A percentile compares a stretch with the other conserved stretches of the same genome.
Conservation (phyloP, 257 asterid genomes). For the Striga asiatica region DNA sequence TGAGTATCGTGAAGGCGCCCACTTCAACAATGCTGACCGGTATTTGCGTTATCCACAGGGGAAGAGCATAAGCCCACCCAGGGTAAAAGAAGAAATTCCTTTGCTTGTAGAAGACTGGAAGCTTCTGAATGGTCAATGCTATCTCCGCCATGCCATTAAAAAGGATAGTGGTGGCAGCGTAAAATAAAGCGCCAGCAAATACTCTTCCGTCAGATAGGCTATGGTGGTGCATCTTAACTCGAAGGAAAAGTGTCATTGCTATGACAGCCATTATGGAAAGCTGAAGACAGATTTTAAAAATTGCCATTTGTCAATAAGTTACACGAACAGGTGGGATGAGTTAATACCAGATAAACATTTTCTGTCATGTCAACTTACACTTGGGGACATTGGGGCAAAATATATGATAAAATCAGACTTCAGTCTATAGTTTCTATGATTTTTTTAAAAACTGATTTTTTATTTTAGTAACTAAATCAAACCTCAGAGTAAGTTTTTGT, state of each 20-base stretch:
- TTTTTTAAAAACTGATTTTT: no score
- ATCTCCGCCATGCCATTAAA: conserved; percentile 40
- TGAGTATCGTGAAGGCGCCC: conserved; percentile 18
- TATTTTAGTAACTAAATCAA: no score
- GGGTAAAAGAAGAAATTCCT: conserved; percentile 37
- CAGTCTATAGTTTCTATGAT: no score
- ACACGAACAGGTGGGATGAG: no score
- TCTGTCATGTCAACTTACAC: no score
- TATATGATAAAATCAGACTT: no score
- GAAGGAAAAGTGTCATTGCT: conserved; percentile 28
- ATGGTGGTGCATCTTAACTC: conserved; percentile 28
- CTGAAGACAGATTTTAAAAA: neutral
- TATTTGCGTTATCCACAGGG: conserved; percentile 22
- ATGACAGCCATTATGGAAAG: conserved; percentile 17
- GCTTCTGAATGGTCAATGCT: conserved; percentile 29
- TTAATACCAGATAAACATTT: no score
- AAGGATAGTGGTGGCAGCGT: conserved; percentile 9
- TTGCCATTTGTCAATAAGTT: no score
- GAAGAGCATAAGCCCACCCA: conserved; percentile 40
- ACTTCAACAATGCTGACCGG: conserved; percentile 30
- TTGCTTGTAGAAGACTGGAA: conserved; percentile 46
- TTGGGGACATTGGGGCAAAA: no score
- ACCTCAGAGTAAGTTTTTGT: neutral
- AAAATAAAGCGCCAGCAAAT: conserved; percentile 31
- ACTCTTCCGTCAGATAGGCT: conserved; percentile 22